A percentile compares a stretch with the other conserved stretches of the same genome.
Conservation (phyloP, 441 rosid species). For the Capsella rubella region DNA sequence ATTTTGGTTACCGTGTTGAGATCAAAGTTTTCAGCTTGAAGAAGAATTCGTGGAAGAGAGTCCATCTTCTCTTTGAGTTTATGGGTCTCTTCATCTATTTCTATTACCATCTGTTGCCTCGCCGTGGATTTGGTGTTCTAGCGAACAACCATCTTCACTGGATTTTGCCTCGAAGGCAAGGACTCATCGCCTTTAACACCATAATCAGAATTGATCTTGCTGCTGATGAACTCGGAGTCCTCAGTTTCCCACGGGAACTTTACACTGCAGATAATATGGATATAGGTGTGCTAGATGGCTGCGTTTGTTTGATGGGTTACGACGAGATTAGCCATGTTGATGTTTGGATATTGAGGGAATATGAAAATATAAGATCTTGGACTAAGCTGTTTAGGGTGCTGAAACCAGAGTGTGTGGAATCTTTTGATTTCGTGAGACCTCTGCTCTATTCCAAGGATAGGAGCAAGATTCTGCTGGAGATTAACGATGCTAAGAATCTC, state of each 20-base stretch:
- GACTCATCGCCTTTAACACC: conserved; percentile 35
- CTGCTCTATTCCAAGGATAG: conserved; percentile 54
- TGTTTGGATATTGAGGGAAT: conserved; percentile 67
- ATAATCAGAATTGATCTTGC: conserved; percentile 63
- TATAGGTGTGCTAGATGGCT: conserved; percentile 60
- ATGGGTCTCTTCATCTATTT: conserved; percentile 45
- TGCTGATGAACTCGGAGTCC: conserved; percentile 43
- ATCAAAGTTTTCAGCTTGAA: conserved; percentile 61
- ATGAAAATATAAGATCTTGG: conserved; percentile 60
- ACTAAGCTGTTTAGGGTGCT: conserved; percentile 49
- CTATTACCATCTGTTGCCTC: conserved; percentile 56
- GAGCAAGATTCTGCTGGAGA: conserved; percentile 51
- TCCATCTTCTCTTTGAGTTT: conserved; percentile 46
- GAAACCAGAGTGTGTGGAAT: conserved; percentile 31
- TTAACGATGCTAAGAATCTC: conserved; percentile 53
- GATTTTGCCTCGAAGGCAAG: conserved; percentile 57
- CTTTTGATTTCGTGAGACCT: conserved; percentile 55
- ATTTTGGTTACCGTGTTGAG: conserved; percentile 46
- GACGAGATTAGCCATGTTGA: conserved; percentile 40
- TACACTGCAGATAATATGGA: conserved; percentile 44
- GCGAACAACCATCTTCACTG: conserved; percentile 61
- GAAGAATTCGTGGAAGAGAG: conserved; percentile 58
- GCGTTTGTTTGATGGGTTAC: conserved; percentile 56
- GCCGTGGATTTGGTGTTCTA: conserved; percentile 61
- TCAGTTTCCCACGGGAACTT: conserved; percentile 51